Evolutionary conservation across 2,329 filamentous ascomycete genomes (phyloP), one percentile per base, ranked within the genome.

Genomic region (Cercospora berteroae): DNA sequence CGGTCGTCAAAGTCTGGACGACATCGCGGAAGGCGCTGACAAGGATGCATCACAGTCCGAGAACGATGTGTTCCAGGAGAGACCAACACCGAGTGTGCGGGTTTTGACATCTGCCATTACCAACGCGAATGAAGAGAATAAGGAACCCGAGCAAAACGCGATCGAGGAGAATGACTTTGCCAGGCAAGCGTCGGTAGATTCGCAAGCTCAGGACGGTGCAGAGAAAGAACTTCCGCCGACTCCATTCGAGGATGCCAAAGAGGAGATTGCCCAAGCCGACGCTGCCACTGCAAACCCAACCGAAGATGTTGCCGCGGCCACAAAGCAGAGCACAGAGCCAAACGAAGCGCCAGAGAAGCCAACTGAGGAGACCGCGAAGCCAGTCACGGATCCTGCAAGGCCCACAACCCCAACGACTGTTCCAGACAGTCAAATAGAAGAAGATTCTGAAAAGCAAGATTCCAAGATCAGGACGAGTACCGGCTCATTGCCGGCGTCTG

Each of bases 221-320:
- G 57, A 60, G 13, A 64, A 60, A 16, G 33, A 50, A n/a, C 58
- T 61, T 27, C 67, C 69, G 10, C 27, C 64, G 4, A 72, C 71
- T 6, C 71, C 69, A 9, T 72, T 71, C 36, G 69, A 72, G 50
- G 71, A 72, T 44, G 71, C 71, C 18, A 70, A 63, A 18, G 66
- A 71, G 52, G 66, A 72, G 13, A 16, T 55, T 16, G 48, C 12
- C 6, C n/a, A 55, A 27, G 63, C 59, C 9, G 65, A 69, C 10
- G 31, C 57, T 2, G 39, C 65, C 23, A 42, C 67, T 20, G 39
- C 61, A 16, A 60, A 62, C 6, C 52, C 58, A 56, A 39, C 16
- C 18, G 36, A 52, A 36, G 58, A 13, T 23, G 29, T 29, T 20
- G 5, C 31, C 4, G 39, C 27, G 16, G 25, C 18, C 6, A 23